Conservation (phyloP, 176 grass and related monocot genomes). For the Typha latifolia region DNA sequence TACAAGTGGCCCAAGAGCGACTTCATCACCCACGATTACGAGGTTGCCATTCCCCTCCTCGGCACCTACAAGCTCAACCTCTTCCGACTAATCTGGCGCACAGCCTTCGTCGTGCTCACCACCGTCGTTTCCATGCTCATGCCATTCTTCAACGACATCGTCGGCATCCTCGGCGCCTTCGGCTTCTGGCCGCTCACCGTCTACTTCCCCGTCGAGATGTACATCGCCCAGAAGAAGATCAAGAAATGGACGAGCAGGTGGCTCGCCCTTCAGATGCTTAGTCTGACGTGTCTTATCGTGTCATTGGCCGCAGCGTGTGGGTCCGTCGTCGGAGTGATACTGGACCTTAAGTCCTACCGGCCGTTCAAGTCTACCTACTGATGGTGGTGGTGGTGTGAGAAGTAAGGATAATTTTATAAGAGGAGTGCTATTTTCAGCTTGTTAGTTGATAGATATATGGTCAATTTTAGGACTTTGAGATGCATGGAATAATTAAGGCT, state of each 20-base stretch:
- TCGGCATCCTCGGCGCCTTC: conserved; percentile 38
- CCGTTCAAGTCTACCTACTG: conserved; percentile 23
- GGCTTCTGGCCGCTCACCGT: conserved; percentile 71
- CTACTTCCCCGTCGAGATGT: conserved; percentile 63
- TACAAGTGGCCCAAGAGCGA: conserved; percentile 29
- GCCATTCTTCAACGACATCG: conserved; percentile 50
- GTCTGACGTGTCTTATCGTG: conserved; percentile 25
- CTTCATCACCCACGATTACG: conserved; percentile 31
- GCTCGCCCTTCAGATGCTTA: conserved; percentile 33
- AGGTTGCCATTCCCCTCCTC: not conserved
- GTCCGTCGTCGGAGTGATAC: conserved; percentile 31
- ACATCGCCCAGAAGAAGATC: conserved; percentile 31
- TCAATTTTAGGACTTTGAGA: too few relatives aligned
- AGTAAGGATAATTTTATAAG: not conserved
- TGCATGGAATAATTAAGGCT: too few relatives aligned
- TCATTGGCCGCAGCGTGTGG: conserved; percentile 39
- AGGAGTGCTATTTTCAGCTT: too few relatives aligned
- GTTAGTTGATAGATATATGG: too few relatives aligned
- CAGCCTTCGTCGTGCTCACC: conserved; percentile 29
- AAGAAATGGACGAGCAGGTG: conserved; percentile 17
- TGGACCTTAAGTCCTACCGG: conserved; percentile 36
- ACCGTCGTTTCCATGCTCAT: conserved; percentile 42
- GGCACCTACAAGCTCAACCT: conserved; percentile 29
- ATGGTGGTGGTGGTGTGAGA: not conserved
- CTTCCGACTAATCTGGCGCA: conserved; percentile 44